Percentiles rank a stretch among this genome's conserved stretches.
Conservation (phyloP, 2,329 filamentous ascomycete species). For the Didymella arachidicola region DNA sequence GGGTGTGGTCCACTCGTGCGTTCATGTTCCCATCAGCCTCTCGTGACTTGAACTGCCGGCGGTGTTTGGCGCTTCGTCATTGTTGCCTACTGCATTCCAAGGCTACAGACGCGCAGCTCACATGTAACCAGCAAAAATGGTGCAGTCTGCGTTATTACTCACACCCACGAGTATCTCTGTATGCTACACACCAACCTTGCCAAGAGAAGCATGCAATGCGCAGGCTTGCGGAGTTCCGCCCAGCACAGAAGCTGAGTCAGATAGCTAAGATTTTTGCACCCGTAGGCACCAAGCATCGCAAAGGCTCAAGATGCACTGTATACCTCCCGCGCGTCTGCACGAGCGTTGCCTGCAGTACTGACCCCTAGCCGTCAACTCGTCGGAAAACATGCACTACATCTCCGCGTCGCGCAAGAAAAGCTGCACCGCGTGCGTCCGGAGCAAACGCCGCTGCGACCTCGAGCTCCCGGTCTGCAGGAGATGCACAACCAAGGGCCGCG, state of each 20-base stretch:
- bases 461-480: conserved; percentile 41
- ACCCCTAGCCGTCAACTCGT: neutral
- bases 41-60: neutral
- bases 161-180: neutral
- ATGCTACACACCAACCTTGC: neutral
- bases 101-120: neutral
- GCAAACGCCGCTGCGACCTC: conserved; percentile 43
- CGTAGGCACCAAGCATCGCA: neutral
- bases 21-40: neutral
- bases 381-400: conserved; percentile 30
- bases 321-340: neutral
- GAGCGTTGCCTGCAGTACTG: neutral
- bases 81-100: neutral
- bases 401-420: conserved; percentile 44
- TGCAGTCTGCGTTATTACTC: neutral
- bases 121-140: neutral
- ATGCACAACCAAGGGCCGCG: conserved; percentile 37
- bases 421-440: conserved; percentile 41
- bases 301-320: conserved; percentile 3
- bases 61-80: conserved; percentile 6
- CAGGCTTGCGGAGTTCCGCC: conserved; percentile 10
- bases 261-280: neutral
- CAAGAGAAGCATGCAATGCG: conserved; percentile 4
- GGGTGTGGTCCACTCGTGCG: conserved; percentile 15
- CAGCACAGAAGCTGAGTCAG: conserved; percentile 8